phyloP scores from a whole-genome alignment of 495 filamentous ascomycete genomes.

The Daldinia caldariorum region DNA sequence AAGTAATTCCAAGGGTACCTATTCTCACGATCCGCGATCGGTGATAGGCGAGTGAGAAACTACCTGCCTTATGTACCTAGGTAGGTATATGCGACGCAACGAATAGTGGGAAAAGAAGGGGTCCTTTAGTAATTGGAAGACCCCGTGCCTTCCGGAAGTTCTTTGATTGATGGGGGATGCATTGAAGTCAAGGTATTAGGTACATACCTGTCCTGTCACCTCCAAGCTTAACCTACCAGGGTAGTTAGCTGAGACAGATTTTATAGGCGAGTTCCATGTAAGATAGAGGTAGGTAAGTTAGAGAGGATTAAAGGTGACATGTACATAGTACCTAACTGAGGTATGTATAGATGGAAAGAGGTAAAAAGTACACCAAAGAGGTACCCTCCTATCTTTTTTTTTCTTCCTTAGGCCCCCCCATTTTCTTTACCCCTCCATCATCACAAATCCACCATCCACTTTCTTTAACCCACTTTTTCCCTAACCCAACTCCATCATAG shows the following conservation, averaged over 20 bases:
- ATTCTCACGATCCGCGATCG: slow-evolving; percentile 8
- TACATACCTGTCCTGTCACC: slow-evolving; percentile 30
- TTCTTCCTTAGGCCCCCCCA: slow-evolving; percentile 20
- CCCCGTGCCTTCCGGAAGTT: slow-evolving; percentile 37
- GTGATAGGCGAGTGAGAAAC: slow-evolving; percentile 9
- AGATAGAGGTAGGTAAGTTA: neutral
- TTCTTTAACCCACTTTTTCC: slow-evolving; percentile 39
- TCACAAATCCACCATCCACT: neutral
- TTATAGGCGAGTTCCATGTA: neutral
- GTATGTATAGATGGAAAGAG: too few relatives aligned
- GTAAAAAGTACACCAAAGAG: too few relatives aligned
- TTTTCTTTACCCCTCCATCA: slow-evolving; percentile 44
- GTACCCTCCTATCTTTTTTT: too few relatives aligned
- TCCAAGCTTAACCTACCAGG: too few relatives aligned
- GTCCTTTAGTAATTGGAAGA: slow-evolving; percentile 37
- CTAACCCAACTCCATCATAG: slow-evolving; percentile 34
- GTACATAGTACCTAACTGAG: too few relatives aligned
- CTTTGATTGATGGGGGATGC: slow-evolving; percentile 36
- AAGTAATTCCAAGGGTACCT: neutral
- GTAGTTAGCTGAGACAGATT: too few relatives aligned
- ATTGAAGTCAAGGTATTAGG: slow-evolving; percentile 1
- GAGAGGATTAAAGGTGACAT: too few relatives aligned
- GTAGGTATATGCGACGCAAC: neutral
- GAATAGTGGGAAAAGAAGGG: slow-evolving; percentile 11
- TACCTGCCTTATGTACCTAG: too few relatives aligned